These are phyloP conservation scores for Platanus orientalis DNA, from an alignment of 164 flowering plant genomes.

Conservation along the genomic window DNA sequence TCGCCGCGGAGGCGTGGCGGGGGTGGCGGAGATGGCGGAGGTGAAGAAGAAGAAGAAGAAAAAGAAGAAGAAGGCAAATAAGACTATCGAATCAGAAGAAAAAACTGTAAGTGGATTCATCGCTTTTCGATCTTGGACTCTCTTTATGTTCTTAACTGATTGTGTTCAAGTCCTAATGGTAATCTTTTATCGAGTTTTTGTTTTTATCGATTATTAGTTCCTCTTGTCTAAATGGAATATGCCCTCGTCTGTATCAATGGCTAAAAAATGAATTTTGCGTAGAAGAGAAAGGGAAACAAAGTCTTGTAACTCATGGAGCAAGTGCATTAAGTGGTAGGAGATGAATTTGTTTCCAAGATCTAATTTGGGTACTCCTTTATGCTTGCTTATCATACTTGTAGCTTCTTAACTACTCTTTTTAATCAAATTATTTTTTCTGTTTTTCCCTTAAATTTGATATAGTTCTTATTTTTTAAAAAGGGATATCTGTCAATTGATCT, in stretches of 20 bases:
- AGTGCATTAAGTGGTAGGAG: not conserved
- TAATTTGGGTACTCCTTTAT: no score
- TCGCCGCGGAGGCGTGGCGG: not conserved
- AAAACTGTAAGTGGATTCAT: slow-evolving; percentile 14
- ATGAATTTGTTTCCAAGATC: not conserved
- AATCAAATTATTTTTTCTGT: no score
- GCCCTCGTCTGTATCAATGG: not conserved
- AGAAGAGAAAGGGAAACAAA: not conserved
- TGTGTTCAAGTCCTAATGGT: not conserved
- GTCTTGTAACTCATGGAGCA: not conserved
- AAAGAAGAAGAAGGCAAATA: slow-evolving; percentile 7
- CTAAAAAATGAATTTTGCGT: not conserved
- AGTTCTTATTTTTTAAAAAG: no score
- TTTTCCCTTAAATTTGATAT: not conserved
- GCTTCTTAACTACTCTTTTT: no score
- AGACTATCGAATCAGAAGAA: slow-evolving; percentile 7
- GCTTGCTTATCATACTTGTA: no score
- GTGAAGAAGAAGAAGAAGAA: slow-evolving; percentile 10
- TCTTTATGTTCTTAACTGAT: not conserved
- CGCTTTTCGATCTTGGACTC: not conserved
- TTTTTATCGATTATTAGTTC: not conserved
- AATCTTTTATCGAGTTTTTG: not conserved
- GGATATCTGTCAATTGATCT: not conserved
- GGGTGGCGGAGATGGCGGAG: not conserved
- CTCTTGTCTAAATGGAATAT: not conserved